Percentiles rank a stretch among this genome's conserved stretches.
These are phyloP conservation scores for Brachypodium distachyon DNA, from an alignment of 202 grass and related monocot genomes.

Conservation along the genomic window DNA sequence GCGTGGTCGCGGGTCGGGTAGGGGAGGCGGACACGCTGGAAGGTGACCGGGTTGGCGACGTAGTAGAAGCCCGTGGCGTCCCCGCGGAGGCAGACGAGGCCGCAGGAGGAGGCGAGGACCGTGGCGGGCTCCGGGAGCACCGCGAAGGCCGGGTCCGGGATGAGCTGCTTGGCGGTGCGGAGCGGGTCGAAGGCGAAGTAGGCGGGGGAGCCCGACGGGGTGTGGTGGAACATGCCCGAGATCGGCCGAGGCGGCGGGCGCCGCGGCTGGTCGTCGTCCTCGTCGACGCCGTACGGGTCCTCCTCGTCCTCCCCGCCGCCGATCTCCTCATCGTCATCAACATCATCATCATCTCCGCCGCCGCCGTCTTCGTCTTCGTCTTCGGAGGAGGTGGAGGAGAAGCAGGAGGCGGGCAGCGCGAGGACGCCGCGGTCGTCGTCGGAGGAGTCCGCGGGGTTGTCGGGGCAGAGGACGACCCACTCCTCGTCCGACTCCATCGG, in stretches of 20 bases:
- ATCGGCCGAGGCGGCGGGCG: background rate
- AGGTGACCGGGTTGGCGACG: slow-evolving; percentile 53
- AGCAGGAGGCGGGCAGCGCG: slow-evolving; percentile 15
- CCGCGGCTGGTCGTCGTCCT: background rate
- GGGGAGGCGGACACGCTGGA: slow-evolving; percentile 21
- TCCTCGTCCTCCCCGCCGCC: background rate
- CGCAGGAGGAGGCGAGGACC: slow-evolving; percentile 34
- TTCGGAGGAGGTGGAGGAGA: background rate
- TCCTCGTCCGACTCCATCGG: background rate
- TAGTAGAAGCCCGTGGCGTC: slow-evolving; percentile 14
- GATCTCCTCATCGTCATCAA: background rate
- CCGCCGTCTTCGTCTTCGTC: background rate
- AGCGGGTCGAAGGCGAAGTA: slow-evolving; percentile 25
- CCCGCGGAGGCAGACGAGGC: slow-evolving; percentile 50
- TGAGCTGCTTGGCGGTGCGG: background rate
- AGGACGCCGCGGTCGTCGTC: slow-evolving; percentile 7
- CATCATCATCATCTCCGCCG: background rate
- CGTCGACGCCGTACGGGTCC: slow-evolving; percentile 1
- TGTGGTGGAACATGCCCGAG: slow-evolving; percentile 53
- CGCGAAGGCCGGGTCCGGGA: slow-evolving; percentile 40
- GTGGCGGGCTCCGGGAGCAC: background rate
- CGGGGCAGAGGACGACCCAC: slow-evolving; percentile 11
- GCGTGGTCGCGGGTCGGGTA: background rate
- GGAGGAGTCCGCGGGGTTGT: background rate
- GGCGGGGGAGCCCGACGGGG: background rate